phyloP scores from a whole-genome alignment of 192 early-diverging fungal genomes.

The Chytriomyces confervae region DNA sequence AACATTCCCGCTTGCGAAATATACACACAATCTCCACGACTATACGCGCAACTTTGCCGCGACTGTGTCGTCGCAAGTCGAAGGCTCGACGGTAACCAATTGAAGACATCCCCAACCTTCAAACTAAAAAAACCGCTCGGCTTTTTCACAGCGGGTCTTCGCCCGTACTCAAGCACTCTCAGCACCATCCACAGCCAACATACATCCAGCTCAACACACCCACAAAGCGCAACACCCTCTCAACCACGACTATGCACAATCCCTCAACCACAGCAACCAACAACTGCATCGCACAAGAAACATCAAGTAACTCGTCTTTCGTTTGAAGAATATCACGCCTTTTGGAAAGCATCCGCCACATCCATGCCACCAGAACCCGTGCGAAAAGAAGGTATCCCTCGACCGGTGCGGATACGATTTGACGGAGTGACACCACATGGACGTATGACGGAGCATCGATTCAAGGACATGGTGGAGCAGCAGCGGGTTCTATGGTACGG shows the following conservation, averaged over 20 bases:
- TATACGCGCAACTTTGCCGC: slow-evolving; percentile 57
- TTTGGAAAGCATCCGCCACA: slow-evolving; percentile 55
- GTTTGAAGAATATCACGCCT: slow-evolving; percentile 59
- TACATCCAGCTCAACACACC: slow-evolving; percentile 1
- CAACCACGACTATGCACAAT: neutral
- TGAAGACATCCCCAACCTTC: neutral
- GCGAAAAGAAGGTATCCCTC: neutral
- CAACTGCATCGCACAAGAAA: neutral
- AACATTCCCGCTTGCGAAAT: slow-evolving; percentile 56
- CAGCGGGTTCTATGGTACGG: slow-evolving; percentile 49
- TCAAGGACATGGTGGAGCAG: slow-evolving; percentile 46
- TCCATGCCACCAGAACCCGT: slow-evolving; percentile 41
- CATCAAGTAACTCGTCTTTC: slow-evolving; percentile 39
- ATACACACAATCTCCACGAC: slow-evolving; percentile 42
- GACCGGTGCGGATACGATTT: slow-evolving; percentile 31
- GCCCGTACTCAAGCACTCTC: slow-evolving; percentile 10
- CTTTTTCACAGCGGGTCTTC: slow-evolving; percentile 7
- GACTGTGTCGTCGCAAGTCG: slow-evolving; percentile 59
- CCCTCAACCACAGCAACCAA: slow-evolving; percentile 15
- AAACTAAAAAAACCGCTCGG: too few species aligned
- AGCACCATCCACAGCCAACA: neutral
- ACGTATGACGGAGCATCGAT: slow-evolving; percentile 38
- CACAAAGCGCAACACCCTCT: neutral
- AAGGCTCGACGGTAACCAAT: slow-evolving; percentile 40
- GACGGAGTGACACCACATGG: slow-evolving; percentile 30